Evolutionary conservation across 106 monocot genomes (phyloP).

Genomic region (Phalaenopsis equestris): DNA sequence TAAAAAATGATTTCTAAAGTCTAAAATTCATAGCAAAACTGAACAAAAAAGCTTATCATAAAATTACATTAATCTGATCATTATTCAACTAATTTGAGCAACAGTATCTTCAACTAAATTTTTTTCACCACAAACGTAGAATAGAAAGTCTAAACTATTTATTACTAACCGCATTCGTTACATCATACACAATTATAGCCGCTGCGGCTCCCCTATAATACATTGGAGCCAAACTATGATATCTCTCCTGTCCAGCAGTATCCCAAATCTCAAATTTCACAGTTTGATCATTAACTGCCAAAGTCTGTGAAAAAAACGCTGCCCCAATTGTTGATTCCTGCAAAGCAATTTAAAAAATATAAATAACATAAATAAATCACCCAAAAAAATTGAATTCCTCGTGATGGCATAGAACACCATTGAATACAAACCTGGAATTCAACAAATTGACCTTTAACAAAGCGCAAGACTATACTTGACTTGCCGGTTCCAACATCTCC

Average conservation of each 20-base stretch:
- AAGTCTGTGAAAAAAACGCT: slow-evolving; percentile 72
- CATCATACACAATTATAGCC: slow-evolving; percentile 87
- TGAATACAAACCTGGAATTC: slow-evolving; percentile 68
- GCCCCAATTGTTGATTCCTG: slow-evolving; percentile 96
- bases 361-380: neutral
- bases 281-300: slow-evolving; percentile 61
- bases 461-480: slow-evolving; percentile 83
- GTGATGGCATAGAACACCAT: neutral
- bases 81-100: no score
- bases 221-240: slow-evolving; percentile 97
- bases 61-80: no score
- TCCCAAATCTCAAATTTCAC: slow-evolving; percentile 98
- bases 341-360: neutral
- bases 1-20: no score
- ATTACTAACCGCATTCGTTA: slow-evolving; percentile 69
- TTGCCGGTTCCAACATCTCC: slow-evolving; percentile 90
- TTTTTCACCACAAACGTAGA: neutral
- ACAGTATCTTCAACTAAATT: no score
- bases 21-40: no score
- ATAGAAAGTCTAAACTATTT: neutral
- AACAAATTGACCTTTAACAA: slow-evolving; percentile 90
- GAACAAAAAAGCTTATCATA: no score
- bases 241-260: slow-evolving; percentile 97
- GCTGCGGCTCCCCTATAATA: slow-evolving; percentile 96
- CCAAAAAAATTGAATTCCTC: neutral